phyloP scores from a whole-genome alignment of 176 grass and related monocot genomes.

The Musa troglodytarum region DNA sequence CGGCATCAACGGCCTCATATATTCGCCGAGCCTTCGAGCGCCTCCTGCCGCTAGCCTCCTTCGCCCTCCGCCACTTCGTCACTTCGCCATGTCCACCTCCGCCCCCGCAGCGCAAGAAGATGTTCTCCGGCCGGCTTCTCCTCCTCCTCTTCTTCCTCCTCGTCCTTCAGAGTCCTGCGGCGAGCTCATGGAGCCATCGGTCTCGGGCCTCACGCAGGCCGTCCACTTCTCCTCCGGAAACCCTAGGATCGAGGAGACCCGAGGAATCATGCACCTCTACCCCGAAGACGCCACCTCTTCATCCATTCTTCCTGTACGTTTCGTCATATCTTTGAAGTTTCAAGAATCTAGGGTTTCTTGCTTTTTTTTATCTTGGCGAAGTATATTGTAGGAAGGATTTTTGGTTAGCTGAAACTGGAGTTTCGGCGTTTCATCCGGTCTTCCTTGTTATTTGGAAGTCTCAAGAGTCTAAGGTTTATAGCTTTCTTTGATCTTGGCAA shows the following conservation, averaged over 20 bases:
- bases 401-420: neutral
- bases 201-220: slow-evolving; percentile 10
- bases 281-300: slow-evolving; percentile 28
- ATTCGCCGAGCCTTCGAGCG: too few relatives aligned
- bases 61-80: too few relatives aligned
- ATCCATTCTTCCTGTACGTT: slow-evolving; percentile 39
- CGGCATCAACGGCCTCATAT: too few relatives aligned
- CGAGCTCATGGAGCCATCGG: slow-evolving; percentile 6
- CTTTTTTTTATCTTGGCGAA: neutral
- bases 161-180: neutral
- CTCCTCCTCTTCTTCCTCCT: neutral
- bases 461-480: too few relatives aligned
- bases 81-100: slow-evolving; percentile 1
- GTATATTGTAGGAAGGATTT: neutral
- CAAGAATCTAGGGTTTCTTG: neutral
- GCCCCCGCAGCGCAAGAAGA: neutral
- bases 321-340: neutral
- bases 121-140: neutral
- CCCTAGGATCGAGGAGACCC: slow-evolving; percentile 89
- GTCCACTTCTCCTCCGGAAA: slow-evolving; percentile 86
- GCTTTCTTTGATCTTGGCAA: too few relatives aligned
- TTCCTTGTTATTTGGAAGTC: neutral
- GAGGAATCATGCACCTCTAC: slow-evolving; percentile 66
- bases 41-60: too few relatives aligned
- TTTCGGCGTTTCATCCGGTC: neutral